A percentile compares a stretch with the other conserved stretches of the same genome.
Evolutionary conservation across 768 basidiomycete genomes (phyloP).

Genomic region (Dioszegia aurantiaca): DNA sequence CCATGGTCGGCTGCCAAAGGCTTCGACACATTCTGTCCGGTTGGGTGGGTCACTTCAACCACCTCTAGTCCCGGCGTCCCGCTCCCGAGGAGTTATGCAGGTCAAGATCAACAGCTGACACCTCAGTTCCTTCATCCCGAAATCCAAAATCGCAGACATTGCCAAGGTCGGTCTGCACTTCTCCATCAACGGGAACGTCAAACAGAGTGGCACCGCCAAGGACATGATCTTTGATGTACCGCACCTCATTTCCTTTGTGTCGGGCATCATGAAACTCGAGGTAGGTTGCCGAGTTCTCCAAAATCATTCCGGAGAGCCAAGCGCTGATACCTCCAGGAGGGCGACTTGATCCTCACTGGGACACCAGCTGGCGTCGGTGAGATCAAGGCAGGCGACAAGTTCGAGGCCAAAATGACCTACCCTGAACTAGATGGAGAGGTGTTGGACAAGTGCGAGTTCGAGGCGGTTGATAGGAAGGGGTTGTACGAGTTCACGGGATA

Average conservation of each 20-base stretch:
- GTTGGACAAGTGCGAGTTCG: constrained; percentile 65
- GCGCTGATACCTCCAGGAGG: constrained; percentile 62
- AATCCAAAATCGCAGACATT: constrained; percentile 65
- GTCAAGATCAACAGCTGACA: constrained; percentile 4
- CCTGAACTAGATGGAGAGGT: constrained; percentile 55
- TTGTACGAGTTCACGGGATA: constrained; percentile 62
- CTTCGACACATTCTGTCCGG: constrained; percentile 92
- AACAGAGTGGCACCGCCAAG: constrained; percentile 77
- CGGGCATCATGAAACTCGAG: constrained; percentile 96
- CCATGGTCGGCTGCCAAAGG: constrained; percentile 98
- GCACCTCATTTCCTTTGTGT: constrained; percentile 79
- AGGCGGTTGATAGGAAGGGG: constrained; percentile 64
- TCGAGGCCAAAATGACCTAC: constrained; percentile 70
- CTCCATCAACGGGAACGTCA: constrained; percentile 76
- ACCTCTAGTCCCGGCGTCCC: no score
- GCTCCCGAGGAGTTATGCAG: no score
- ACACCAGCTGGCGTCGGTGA: constrained; percentile 90
- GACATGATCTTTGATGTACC: constrained; percentile 95
- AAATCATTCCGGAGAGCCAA: neutral
- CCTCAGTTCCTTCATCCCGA: constrained; percentile 76
- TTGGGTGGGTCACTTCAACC: no score
- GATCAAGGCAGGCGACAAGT: constrained; percentile 68
- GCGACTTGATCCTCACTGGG: constrained; percentile 78
- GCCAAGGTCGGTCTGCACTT: constrained; percentile 73
- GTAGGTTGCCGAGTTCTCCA: constrained; percentile 53